Conservation (phyloP, 352 stramenopile genomes). For the Pseudoperonospora humuli region DNA sequence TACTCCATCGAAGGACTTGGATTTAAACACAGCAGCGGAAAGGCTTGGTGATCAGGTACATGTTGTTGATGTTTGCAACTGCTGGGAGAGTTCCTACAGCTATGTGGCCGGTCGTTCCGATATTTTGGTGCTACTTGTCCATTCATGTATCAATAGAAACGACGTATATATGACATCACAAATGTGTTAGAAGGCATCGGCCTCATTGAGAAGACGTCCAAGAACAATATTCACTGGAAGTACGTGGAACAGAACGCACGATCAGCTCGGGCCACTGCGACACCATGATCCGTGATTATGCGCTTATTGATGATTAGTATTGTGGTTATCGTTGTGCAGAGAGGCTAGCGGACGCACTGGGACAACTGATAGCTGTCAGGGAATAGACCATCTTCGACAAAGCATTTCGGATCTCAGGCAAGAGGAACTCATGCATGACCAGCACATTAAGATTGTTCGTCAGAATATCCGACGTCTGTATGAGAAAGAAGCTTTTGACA, state of each 20-base stretch:
- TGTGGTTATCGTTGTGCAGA: constrained; percentile 23
- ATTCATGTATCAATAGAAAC: constrained; percentile 58
- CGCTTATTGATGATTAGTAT: not conserved
- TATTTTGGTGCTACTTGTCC: not conserved
- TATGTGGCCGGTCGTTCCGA: not conserved
- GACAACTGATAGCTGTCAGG: constrained; percentile 44
- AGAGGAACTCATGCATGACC: constrained; percentile 78
- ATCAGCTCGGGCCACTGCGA: not conserved
- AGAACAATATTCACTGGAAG: constrained; percentile 98
- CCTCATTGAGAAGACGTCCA: constrained; percentile 95
- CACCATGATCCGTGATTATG: not conserved
- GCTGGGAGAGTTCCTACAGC: not conserved
- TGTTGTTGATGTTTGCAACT: not conserved
- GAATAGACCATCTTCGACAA: constrained; percentile 66
- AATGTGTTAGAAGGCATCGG: constrained; percentile 98
- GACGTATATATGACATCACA: constrained; percentile 98
- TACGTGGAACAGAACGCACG: constrained; percentile 24
- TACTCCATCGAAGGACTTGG: constrained; percentile 82
- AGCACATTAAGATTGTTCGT: constrained; percentile 77
- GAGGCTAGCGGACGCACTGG: constrained; percentile 41
- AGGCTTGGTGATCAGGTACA: constrained; percentile 71
- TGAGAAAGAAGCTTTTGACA: constrained; percentile 75
- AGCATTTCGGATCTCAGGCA: constrained; percentile 74
- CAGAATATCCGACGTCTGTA: constrained; percentile 78
- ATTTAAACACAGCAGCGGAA: constrained; percentile 91